Conservation (phyloP, 805 yeast species). For the Blastobotrys peoriensis region DNA sequence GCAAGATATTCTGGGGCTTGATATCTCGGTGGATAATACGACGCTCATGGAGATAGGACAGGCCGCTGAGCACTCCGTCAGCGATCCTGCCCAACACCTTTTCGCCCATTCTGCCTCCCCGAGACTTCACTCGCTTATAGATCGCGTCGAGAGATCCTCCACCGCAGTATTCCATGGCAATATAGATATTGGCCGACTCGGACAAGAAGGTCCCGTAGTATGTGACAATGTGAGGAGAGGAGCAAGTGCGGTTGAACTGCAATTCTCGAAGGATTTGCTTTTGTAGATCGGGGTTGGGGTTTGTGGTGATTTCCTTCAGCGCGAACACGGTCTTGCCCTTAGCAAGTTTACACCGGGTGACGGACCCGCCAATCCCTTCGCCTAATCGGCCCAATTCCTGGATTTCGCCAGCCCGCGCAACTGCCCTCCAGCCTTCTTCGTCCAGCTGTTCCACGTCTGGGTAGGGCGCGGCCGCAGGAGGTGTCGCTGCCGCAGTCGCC, state of each 20-base stretch:
- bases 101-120: slow-evolving; percentile 87
- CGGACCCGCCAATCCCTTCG: slow-evolving; percentile 94
- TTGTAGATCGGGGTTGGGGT: slow-evolving; percentile 80
- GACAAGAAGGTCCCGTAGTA: slow-evolving; percentile 90
- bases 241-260: slow-evolving; percentile 78
- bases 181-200: slow-evolving; percentile 76
- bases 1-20: slow-evolving; percentile 86
- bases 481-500: slow-evolving; percentile 1
- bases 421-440: slow-evolving; percentile 67
- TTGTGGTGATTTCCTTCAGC: slow-evolving; percentile 64
- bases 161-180: slow-evolving; percentile 97
- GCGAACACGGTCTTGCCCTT: slow-evolving; percentile 70
- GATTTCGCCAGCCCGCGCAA: slow-evolving; percentile 55
- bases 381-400: slow-evolving; percentile 69
- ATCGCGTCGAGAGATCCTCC: slow-evolving; percentile 87
- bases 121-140: slow-evolving; percentile 64
- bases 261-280: slow-evolving; percentile 87
- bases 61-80: slow-evolving; percentile 74
- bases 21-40: slow-evolving; percentile 92
- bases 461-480: slow-evolving; percentile 3
- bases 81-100: slow-evolving; percentile 89
- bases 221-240: slow-evolving; percentile 77
- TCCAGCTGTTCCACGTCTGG: slow-evolving; percentile 41
- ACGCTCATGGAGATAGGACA: slow-evolving; percentile 81
- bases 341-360: slow-evolving; percentile 64